Base-by-base conservation (phyloP, 371 early-diverging fungal genomes). In the Haplosporangium sp. region DNA sequence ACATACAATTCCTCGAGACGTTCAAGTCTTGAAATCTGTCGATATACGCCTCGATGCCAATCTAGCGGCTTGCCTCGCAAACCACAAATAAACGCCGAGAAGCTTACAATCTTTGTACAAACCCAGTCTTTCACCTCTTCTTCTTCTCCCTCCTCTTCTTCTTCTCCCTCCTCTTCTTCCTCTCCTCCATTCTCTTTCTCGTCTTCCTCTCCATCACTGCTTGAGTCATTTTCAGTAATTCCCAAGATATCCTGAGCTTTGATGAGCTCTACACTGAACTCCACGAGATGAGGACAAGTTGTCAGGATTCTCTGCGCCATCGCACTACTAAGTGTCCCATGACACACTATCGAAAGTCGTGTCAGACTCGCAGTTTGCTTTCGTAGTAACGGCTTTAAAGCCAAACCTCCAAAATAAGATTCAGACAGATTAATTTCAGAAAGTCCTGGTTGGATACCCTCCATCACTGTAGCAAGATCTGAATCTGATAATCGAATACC, bases 291-390 rank as follows among this genome's bases (percentile, higher is more conserved):
- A 13, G 13, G 42, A 40, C 61, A 61, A 7, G 61, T 27, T 3
- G 47, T 65, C 65, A 39, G 10, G 1, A 65, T 55, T 15, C 27
- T 38, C 17, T 42, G 53, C 9, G 11, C 55, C 65, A 55, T 65
- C 39, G 44, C n/a, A 20, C 44, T 42, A 4, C 42, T 55, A 44
- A 7, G 11, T 9, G 44, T 44, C 44, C 8, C 8, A 7, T 13
- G 10, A 42, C 42, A 8, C 10, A 42, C 8, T 8, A 42, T 42
- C 8, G 42, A 42, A 6, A 42, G 42, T 42, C 27, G 27, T 1
- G 27, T 27, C 27, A 27, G 27, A 42, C 42, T 44, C 4, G 44
- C 44, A 44, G 44, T 9, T 8, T 44, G 44, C 9, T 44, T 8
- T 44, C 44, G 44, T 7, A 44, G 3, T 13, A 44, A 44, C 44